These are phyloP conservation scores for Myxozyma vanderwaltii DNA, from an alignment of 805 yeast genomes.

Conservation along the genomic window DNA sequence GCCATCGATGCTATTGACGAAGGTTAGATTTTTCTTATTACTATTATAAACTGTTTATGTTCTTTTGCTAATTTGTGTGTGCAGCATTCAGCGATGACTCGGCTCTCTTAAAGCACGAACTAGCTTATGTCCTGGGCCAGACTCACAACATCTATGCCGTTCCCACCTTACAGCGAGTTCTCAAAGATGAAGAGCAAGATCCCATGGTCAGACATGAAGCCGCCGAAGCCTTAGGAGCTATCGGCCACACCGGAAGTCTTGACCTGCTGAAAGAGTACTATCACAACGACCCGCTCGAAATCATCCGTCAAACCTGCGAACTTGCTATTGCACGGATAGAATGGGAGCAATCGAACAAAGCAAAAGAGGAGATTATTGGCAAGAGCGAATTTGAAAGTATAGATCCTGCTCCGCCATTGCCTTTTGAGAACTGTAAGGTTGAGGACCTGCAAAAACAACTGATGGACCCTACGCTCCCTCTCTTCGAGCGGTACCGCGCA, in stretches of 20 bases:
- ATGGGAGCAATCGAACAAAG: conserved; percentile 78
- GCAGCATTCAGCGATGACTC: conserved; percentile 65
- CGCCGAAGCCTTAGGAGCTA: conserved; percentile 97
- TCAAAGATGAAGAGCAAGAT: conserved; percentile 63
- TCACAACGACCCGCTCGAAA: conserved; percentile 75
- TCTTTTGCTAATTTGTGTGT: not conserved
- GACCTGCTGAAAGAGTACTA: conserved; percentile 63
- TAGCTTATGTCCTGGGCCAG: conserved; percentile 96
- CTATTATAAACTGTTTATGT: not conserved
- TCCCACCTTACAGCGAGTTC: conserved; percentile 69
- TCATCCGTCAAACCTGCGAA: conserved; percentile 96
- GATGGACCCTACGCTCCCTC: conserved; percentile 73
- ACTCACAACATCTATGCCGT: conserved; percentile 82
- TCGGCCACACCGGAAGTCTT: conserved; percentile 77
- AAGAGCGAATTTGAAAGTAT: conserved; percentile 79
- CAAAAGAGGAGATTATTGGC: conserved; percentile 70
- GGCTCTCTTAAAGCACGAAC: conserved; percentile 94
- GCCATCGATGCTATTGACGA: conserved; percentile 85
- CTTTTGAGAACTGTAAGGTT: conserved; percentile 57
- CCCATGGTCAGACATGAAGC: conserved; percentile 99
- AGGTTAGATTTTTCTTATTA: conserved; percentile 43
- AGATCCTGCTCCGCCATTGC: conserved; percentile 98
- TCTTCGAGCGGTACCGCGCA: conserved; percentile 95
- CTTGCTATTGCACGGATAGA: conserved; percentile 91
- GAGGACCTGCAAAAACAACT: conserved; percentile 66